Conservation (phyloP, 2,329 filamentous ascomycete genomes). For the Colletotrichum spaethianum region DNA sequence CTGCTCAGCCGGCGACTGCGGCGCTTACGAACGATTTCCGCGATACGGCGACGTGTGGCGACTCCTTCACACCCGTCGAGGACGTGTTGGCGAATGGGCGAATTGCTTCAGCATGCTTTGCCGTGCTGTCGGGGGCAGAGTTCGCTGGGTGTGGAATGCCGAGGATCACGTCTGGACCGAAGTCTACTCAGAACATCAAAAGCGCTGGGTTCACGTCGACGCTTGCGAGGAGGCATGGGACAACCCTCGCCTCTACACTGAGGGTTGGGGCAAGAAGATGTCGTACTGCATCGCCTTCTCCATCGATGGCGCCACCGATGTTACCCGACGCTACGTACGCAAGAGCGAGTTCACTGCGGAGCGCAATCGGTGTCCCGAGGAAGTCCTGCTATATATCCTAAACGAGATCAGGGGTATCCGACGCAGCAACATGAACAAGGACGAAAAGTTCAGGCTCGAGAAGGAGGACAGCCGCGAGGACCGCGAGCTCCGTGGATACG, state of each 20-base stretch:
- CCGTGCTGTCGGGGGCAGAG: conserved; percentile 89
- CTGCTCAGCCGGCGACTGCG: conserved; percentile 83
- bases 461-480: conserved; percentile 85
- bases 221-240: conserved; percentile 97
- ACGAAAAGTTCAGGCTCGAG: conserved; percentile 84
- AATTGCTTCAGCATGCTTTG: conserved; percentile 99
- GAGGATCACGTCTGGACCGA: conserved; percentile 99
- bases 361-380: conserved; percentile 86
- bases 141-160: conserved; percentile 98
- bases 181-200: conserved; percentile 93
- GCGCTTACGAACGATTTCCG: conserved; percentile 88
- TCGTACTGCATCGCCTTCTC: conserved; percentile 98
- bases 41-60: conserved; percentile 97
- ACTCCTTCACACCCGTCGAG: conserved; percentile 86
- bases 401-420: conserved; percentile 91
- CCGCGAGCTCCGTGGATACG: conserved; percentile 80
- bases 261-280: conserved; percentile 97
- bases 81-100: conserved; percentile 94
- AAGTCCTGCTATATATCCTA: conserved; percentile 91
- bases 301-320: conserved; percentile 82
- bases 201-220: conserved; percentile 97
- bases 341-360: conserved; percentile 81
- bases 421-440: conserved; percentile 87
- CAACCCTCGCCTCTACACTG: conserved; percentile 90
- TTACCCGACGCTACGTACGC: conserved; percentile 78